A percentile compares a stretch with the other conserved stretches of the same genome.
Conservation (phyloP, 202 grass and related monocot species). For the Bolboschoenoplectus hybrid region DNA sequence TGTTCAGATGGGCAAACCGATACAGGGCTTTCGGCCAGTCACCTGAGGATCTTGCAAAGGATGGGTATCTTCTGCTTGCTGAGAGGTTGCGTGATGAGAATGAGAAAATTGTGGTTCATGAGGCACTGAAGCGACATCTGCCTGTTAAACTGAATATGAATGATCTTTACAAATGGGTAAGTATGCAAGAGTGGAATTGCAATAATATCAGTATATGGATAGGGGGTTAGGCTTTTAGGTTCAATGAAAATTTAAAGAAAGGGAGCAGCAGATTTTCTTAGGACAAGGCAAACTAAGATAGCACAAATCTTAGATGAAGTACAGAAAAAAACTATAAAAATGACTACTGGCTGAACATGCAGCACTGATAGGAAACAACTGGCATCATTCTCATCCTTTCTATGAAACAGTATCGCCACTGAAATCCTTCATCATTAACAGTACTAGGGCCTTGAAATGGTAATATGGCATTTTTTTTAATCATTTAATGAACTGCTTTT, state of each 20-base stretch:
- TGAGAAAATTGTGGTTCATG: slow-evolving; percentile 80
- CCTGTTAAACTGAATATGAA: slow-evolving; percentile 61
- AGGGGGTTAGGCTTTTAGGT: too few relatives aligned
- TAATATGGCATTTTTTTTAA: not conserved
- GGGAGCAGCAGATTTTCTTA: not conserved
- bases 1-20: slow-evolving; percentile 94
- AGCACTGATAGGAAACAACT: not conserved
- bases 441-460: slow-evolving; percentile 4
- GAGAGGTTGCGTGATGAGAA: slow-evolving; percentile 87
- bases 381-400: slow-evolving; percentile 15
- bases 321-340: not conserved
- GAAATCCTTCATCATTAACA: not conserved
- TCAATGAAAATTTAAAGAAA: too few relatives aligned
- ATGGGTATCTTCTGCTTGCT: slow-evolving; percentile 95
- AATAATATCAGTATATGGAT: too few relatives aligned
- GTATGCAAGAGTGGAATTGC: not conserved
- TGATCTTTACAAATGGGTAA: slow-evolving; percentile 72
- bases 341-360: not conserved
- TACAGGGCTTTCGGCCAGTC: slow-evolving; percentile 73
- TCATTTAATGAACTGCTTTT: slow-evolving; percentile 37
- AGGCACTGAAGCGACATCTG: slow-evolving; percentile 63
- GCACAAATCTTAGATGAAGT: not conserved
- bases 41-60: slow-evolving; percentile 83
- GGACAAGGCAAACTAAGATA: not conserved
- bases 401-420: not conserved